Evolutionary conservation across 768 basidiomycete species (phyloP).

Genomic region (Mrakia gelida): DNA sequence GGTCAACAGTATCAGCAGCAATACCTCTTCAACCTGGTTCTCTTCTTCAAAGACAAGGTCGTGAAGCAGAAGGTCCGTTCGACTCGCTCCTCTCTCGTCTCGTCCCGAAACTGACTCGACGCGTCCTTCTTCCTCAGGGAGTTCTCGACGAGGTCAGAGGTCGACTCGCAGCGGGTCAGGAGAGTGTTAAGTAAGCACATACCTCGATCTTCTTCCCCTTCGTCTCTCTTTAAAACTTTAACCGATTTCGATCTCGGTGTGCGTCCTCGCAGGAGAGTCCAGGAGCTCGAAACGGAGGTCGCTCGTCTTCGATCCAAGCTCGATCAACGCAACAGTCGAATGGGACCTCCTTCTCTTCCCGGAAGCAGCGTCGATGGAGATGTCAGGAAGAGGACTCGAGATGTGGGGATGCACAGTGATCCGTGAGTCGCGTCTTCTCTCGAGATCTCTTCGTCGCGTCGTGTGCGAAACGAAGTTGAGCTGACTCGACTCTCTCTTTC

Average conservation of each 20-base stretch:
- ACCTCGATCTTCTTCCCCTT: not conserved
- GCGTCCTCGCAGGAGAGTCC: not conserved
- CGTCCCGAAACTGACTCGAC: not conserved
- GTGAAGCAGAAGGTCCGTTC: slow-evolving; percentile 12
- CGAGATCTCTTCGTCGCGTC: not conserved
- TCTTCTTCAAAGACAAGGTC: slow-evolving; percentile 8
- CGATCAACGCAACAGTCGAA: not conserved
- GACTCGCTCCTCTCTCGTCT: not conserved
- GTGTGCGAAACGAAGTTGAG: not conserved
- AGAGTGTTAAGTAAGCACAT: not conserved
- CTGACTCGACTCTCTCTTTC: no score
- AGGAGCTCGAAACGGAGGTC: slow-evolving; percentile 8
- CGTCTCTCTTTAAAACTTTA: not conserved
- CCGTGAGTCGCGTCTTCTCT: not conserved
- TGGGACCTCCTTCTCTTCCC: slow-evolving; percentile 1
- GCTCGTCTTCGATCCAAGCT: not conserved
- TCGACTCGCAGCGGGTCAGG: not conserved
- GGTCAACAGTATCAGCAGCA: not conserved
- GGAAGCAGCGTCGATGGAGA: slow-evolving; percentile 1
- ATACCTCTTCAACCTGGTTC: slow-evolving; percentile 1
- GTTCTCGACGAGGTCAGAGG: not conserved
- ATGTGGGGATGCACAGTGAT: slow-evolving; percentile 2
- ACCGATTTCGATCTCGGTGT: no score
- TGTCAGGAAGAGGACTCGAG: not conserved
- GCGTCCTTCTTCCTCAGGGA: not conserved